These are phyloP conservation scores for Olyra latifolia DNA, from an alignment of 176 grass and related monocot species.

Conservation along the genomic window DNA sequence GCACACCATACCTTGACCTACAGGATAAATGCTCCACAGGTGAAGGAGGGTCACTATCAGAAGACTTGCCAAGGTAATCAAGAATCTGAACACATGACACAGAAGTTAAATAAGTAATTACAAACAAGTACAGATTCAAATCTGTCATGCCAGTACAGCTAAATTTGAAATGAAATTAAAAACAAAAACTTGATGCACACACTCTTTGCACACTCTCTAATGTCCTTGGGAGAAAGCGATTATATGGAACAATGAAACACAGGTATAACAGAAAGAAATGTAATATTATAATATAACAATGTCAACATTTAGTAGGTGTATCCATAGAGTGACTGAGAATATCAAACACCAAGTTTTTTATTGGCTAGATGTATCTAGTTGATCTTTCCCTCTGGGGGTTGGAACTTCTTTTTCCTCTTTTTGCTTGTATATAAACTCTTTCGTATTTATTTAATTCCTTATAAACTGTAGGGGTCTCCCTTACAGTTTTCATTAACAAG, in stretches of 20 bases:
- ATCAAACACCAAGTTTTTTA: too few species aligned
- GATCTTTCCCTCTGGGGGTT: too few species aligned
- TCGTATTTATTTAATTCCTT: too few species aligned
- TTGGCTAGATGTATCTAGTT: too few species aligned
- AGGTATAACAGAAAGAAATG: neutral
- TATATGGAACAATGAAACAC: neutral
- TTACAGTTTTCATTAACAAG: too few species aligned
- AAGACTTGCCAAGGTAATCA: constrained; percentile 92
- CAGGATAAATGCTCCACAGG: constrained; percentile 81
- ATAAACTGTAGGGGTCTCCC: too few species aligned
- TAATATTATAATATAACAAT: neutral
- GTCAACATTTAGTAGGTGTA: neutral
- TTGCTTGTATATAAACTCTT: too few species aligned
- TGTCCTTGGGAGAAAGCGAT: neutral
- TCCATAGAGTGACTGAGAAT: too few species aligned
- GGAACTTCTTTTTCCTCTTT: too few species aligned
- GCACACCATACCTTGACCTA: constrained; percentile 69
- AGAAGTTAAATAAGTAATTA: constrained; percentile 25
- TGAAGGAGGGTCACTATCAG: constrained; percentile 74
- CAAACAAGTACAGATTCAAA: neutral
- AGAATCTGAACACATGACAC: constrained; percentile 63
- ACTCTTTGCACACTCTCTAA: neutral
- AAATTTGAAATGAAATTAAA: constrained; percentile 2
- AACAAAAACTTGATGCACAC: neutral
- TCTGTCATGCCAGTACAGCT: neutral